Evolutionary conservation across 2,329 filamentous ascomycete genomes (phyloP).

Genomic region (Septoria linicola): DNA sequence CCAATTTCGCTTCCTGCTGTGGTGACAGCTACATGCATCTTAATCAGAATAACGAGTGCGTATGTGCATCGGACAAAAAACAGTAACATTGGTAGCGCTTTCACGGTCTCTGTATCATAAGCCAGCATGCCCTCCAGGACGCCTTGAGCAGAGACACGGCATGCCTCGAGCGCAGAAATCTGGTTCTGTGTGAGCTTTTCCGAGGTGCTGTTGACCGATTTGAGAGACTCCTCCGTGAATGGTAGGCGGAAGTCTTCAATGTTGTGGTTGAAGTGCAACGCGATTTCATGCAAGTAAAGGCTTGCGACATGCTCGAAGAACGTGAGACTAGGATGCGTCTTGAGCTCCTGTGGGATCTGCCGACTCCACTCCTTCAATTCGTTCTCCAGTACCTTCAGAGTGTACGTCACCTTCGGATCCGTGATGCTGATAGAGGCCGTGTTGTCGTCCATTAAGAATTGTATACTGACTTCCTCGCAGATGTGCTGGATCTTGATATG

Average conservation of each 20-base stretch:
- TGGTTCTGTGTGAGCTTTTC: slow-evolving; percentile 49
- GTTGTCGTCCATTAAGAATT: slow-evolving; percentile 58
- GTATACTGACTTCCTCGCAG: slow-evolving; percentile 56
- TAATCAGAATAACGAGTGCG: slow-evolving; percentile 58
- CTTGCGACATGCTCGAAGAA: slow-evolving; percentile 50
- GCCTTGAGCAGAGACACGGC: slow-evolving; percentile 47
- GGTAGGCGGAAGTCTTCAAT: slow-evolving; percentile 48
- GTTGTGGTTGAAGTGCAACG: slow-evolving; percentile 48
- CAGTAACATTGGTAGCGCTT: slow-evolving; percentile 47
- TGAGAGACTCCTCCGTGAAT: slow-evolving; percentile 45
- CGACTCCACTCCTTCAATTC: slow-evolving; percentile 52
- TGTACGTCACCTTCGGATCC: slow-evolving; percentile 56
- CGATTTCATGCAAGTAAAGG: slow-evolving; percentile 53
- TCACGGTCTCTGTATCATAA: slow-evolving; percentile 46
- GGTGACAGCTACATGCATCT: slow-evolving; percentile 57
- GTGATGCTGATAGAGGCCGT: slow-evolving; percentile 53
- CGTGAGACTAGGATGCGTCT: slow-evolving; percentile 38
- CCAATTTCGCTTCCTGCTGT: slow-evolving; percentile 50
- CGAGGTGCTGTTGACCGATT: slow-evolving; percentile 40
- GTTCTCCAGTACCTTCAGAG: slow-evolving; percentile 55
- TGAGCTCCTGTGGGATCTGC: slow-evolving; percentile 43
- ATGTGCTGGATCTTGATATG: slow-evolving; percentile 60
- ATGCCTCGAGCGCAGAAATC: slow-evolving; percentile 49
- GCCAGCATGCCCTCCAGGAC: slow-evolving; percentile 52
- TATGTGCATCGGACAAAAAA: slow-evolving; percentile 55